A percentile compares a stretch with the other conserved stretches of the same genome.
These are phyloP conservation scores for Colletotrichum chrysophilum DNA, from an alignment of 2,329 filamentous ascomycete species.

Conservation along the genomic window DNA sequence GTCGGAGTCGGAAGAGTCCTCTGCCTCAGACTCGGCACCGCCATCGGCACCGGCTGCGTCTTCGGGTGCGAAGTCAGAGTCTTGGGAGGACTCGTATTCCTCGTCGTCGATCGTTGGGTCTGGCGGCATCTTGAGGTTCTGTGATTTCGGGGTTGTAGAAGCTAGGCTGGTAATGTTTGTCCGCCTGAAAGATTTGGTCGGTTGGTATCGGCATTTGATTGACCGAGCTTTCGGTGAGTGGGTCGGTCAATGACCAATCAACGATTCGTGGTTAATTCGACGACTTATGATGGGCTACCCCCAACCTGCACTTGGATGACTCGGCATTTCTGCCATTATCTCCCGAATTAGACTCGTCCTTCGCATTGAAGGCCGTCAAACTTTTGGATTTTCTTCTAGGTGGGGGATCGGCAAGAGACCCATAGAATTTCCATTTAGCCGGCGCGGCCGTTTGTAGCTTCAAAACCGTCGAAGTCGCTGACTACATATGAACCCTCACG, in stretches of 20 bases:
- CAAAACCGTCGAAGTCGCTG: not conserved
- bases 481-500: not conserved
- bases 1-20: constrained; percentile 52
- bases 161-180: not conserved
- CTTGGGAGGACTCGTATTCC: constrained; percentile 72
- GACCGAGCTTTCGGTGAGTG: constrained; percentile 1
- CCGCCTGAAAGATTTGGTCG: not conserved
- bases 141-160: not conserved
- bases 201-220: constrained; percentile 3
- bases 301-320: not conserved
- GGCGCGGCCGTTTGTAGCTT: not conserved
- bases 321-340: not conserved
- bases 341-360: not conserved
- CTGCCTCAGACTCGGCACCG: constrained; percentile 52
- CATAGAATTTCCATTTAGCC: not conserved
- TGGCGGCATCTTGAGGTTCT: constrained; percentile 43
- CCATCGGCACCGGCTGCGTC: constrained; percentile 47
- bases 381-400: not conserved
- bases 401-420: not conserved
- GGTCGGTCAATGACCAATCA: not conserved
- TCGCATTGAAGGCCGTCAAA: not conserved
- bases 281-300: not conserved
- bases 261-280: not conserved
- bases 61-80: constrained; percentile 76
- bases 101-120: constrained; percentile 49